Evolutionary conservation across 2,329 filamentous ascomycete species (phyloP).

Genomic region (Xenoacremonium recifei): DNA sequence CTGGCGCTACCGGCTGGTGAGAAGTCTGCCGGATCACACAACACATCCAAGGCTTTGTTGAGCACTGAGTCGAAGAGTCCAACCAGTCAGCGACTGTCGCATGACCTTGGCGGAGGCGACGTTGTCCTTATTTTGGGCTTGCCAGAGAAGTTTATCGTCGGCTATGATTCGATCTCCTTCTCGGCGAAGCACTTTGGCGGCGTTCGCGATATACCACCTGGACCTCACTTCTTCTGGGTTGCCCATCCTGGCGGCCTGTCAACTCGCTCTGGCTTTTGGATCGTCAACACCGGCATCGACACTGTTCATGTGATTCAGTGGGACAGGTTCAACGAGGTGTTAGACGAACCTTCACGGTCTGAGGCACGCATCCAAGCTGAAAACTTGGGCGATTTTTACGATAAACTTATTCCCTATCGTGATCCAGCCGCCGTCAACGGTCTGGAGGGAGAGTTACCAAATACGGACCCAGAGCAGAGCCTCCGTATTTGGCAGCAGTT

Average conservation of each 20-base stretch:
- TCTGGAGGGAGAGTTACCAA: constrained; percentile 14
- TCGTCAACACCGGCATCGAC: constrained; percentile 37
- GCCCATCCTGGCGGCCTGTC: constrained; percentile 47
- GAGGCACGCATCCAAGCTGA: constrained; percentile 46
- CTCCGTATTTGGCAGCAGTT: constrained; percentile 51
- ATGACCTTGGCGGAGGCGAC: constrained; percentile 43
- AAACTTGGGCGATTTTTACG: constrained; percentile 37
- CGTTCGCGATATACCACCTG: constrained; percentile 53
- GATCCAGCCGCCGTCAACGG: constrained; percentile 30
- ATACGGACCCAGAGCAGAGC: constrained; percentile 20
- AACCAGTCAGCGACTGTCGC: constrained; percentile 16
- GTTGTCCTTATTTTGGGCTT: constrained; percentile 52
- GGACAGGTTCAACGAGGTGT: constrained; percentile 55
- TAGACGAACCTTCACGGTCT: constrained; percentile 46
- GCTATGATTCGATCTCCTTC: constrained; percentile 52
- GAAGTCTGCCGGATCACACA: background rate
- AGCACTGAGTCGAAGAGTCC: constrained; percentile 8
- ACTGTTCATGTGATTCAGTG: constrained; percentile 50
- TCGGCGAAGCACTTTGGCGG: constrained; percentile 49
- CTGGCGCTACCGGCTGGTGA: constrained; percentile 22
- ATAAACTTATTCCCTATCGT: constrained; percentile 45
- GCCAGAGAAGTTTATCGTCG: constrained; percentile 50
- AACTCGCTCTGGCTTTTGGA: constrained; percentile 57
- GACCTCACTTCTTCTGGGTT: constrained; percentile 60
- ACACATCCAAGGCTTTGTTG: constrained; percentile 2